A percentile compares a stretch with the other conserved stretches of the same genome.
Conservation (phyloP, 2,329 filamentous ascomycete species). For the Myriosclerotinia scirpicola region DNA sequence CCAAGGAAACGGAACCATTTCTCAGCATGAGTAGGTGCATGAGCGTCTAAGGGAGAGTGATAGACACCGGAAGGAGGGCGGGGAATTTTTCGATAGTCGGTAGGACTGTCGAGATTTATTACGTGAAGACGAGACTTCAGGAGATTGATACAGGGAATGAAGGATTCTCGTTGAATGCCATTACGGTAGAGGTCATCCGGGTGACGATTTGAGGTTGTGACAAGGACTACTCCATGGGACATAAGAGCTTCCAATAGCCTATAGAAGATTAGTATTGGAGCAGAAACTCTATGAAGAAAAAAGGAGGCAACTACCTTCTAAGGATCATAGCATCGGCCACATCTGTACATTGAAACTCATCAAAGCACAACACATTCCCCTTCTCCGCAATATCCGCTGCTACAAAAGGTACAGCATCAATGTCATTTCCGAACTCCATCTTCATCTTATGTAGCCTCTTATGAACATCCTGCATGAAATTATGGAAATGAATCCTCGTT, state of each 20-base stretch:
- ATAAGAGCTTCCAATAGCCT: conserved; percentile 85
- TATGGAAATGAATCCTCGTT: conserved; percentile 96
- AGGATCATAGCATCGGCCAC: conserved; percentile 99
- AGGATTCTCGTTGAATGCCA: conserved; percentile 92
- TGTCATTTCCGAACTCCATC: conserved; percentile 81
- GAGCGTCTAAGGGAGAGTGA: conserved; percentile 79
- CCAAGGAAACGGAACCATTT: conserved; percentile 97
- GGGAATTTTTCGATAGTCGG: conserved; percentile 96
- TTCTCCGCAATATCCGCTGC: conserved; percentile 90
- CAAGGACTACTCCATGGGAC: conserved; percentile 93
- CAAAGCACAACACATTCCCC: conserved; percentile 88
- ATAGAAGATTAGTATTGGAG: conserved; percentile 4
- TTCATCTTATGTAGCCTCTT: conserved; percentile 87
- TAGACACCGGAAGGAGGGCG: conserved; percentile 92
- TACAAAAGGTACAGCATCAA: conserved; percentile 88
- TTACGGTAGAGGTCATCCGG: conserved; percentile 97
- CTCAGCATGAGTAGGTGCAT: conserved; percentile 77
- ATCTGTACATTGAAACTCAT: conserved; percentile 98
- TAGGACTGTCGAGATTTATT: conserved; percentile 91
- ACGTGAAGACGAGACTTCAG: conserved; percentile 82
- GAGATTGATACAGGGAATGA: conserved; percentile 91
- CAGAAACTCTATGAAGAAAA: neutral
- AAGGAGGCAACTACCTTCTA: conserved; percentile 55
- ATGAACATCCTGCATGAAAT: conserved; percentile 99
- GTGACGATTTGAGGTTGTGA: conserved; percentile 96